A percentile compares a stretch with the other conserved stretches of the same genome.
These are phyloP conservation scores for Mortierella sp. DNA, from an alignment of 371 early-diverging fungal genomes.

Conservation along the genomic window DNA sequence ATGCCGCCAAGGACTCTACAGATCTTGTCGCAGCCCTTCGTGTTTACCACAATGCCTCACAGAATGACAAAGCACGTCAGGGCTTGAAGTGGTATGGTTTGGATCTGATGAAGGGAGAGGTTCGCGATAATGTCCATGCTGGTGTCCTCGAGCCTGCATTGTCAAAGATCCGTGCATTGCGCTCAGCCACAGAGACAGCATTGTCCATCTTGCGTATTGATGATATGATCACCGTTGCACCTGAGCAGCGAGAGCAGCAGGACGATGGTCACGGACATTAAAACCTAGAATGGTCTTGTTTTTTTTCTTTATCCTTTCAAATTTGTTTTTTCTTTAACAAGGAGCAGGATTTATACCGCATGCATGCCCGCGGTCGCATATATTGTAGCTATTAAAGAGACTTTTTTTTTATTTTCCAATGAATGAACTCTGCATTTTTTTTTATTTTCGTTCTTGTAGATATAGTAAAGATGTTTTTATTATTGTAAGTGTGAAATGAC, in stretches of 20 bases:
- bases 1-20: conserved; percentile 99
- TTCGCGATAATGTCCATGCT: conserved; percentile 95
- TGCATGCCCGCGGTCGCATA: not conserved
- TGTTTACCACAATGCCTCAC: conserved; percentile 93
- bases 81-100: conserved; percentile 92
- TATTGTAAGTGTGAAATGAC: no score
- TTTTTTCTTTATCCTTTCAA: not conserved
- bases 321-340: not conserved
- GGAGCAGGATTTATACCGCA: not conserved
- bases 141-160: conserved; percentile 99
- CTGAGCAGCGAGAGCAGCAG: conserved; percentile 59
- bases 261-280: conserved; percentile 72
- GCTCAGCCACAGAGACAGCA: conserved; percentile 99
- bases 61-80: conserved; percentile 76
- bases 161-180: conserved; percentile 98
- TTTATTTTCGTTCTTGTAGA: no score
- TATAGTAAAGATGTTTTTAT: no score
- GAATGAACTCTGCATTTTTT: not conserved
- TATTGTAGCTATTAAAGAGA: not conserved
- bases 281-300: not conserved
- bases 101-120: conserved; percentile 94
- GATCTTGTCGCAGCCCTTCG: conserved; percentile 97
- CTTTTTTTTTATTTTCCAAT: not conserved
- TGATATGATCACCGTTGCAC: conserved; percentile 91
- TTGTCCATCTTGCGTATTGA: conserved; percentile 99